These are phyloP conservation scores for Massospora cicadina DNA, from an alignment of 371 early-diverging fungal genomes.

Conservation along the genomic window DNA sequence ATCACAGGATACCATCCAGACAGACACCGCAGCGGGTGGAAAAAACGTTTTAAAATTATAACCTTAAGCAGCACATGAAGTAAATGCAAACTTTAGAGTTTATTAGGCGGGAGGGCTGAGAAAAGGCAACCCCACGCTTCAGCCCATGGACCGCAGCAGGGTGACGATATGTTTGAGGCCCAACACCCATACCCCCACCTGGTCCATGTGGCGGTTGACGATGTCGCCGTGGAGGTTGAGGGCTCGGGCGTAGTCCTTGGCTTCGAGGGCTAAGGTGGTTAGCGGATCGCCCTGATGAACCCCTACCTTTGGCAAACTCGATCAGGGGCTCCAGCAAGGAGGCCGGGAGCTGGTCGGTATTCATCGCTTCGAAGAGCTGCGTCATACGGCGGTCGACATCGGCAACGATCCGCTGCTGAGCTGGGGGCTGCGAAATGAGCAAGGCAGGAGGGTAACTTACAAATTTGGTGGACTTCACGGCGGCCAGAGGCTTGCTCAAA, in stretches of 20 bases:
- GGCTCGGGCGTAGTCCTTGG: slow-evolving; percentile 11
- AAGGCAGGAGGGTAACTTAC: slow-evolving; percentile 19
- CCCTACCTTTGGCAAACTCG: slow-evolving; percentile 32
- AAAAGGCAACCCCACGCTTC: slow-evolving; percentile 1
- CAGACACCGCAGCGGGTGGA: too few relatives aligned
- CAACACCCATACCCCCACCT: slow-evolving; percentile 10
- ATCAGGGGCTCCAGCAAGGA: slow-evolving; percentile 32
- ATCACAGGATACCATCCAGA: too few relatives aligned
- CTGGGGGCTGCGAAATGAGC: slow-evolving; percentile 22
- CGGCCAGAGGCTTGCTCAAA: slow-evolving; percentile 25
- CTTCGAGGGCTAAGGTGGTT: slow-evolving; percentile 13
- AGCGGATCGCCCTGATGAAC: neutral
- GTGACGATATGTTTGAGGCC: slow-evolving; percentile 10
- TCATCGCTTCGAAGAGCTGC: slow-evolving; percentile 54
- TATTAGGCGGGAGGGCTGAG: too few relatives aligned
- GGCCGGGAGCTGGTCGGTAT: slow-evolving; percentile 37
- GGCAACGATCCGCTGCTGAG: slow-evolving; percentile 43
- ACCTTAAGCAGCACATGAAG: too few relatives aligned
- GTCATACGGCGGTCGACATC: slow-evolving; percentile 55
- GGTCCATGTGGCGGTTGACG: slow-evolving; percentile 10
- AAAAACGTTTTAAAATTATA: too few relatives aligned
- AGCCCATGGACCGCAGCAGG: slow-evolving; percentile 3
- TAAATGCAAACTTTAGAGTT: too few relatives aligned
- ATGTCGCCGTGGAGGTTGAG: slow-evolving; percentile 2
- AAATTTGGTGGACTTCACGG: slow-evolving; percentile 27